Conservation (phyloP, 2,329 filamentous ascomycete species). For the Phialocephala subalpina region DNA sequence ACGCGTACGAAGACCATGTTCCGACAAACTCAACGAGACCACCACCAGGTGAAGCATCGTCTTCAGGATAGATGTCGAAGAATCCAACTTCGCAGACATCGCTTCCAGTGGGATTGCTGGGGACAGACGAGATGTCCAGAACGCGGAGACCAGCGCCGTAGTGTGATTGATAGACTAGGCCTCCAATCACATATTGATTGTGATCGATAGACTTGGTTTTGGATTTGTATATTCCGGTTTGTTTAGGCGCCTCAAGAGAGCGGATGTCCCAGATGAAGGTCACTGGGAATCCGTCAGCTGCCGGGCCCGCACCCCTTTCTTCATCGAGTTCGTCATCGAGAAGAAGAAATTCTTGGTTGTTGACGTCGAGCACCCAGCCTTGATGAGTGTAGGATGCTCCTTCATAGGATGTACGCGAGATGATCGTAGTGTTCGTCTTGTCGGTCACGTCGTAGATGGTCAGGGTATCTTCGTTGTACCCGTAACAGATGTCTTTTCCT, state of each 20-base stretch:
- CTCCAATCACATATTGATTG: constrained; percentile 55
- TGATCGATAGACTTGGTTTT: constrained; percentile 51
- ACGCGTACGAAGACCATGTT: constrained; percentile 51
- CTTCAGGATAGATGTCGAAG: constrained; percentile 43
- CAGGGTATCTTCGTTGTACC: too few relatives aligned
- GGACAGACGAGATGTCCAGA: constrained; percentile 47
- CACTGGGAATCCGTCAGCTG: constrained; percentile 52
- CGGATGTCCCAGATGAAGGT: constrained; percentile 60
- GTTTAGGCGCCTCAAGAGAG: constrained; percentile 48
- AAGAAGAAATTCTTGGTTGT: constrained; percentile 24
- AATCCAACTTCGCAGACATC: constrained; percentile 51
- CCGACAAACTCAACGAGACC: constrained; percentile 52
- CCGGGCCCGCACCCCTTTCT: constrained; percentile 48
- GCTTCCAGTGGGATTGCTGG: constrained; percentile 41
- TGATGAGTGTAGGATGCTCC: constrained; percentile 60
- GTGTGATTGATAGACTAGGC: constrained; percentile 55
- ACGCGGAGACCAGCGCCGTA: constrained; percentile 56
- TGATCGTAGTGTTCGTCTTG: too few relatives aligned
- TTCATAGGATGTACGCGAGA: too few relatives aligned
- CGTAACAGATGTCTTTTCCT: too few relatives aligned
- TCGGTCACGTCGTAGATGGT: too few relatives aligned
- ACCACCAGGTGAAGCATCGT: constrained; percentile 35
- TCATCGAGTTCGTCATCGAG: constrained; percentile 50
- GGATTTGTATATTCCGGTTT: constrained; percentile 52
- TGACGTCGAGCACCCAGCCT: constrained; percentile 45